Conservation (phyloP, 2,329 filamentous ascomycete genomes). For the Xylariaceae sp. region DNA sequence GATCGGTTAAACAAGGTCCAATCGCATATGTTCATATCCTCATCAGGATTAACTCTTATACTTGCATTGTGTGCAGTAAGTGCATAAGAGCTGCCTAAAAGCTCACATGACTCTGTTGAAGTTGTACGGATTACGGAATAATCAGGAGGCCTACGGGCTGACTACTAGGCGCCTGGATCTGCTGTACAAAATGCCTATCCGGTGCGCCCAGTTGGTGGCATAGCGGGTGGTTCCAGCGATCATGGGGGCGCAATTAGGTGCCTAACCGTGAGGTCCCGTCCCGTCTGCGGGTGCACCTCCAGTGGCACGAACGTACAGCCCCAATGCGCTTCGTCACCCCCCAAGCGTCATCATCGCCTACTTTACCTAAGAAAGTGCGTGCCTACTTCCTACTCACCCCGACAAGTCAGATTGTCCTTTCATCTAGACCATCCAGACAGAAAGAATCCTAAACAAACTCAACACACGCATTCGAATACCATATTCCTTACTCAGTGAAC, state of each 20-base stretch:
- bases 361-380: background rate
- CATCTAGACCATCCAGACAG: background rate
- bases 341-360: constrained; percentile 6
- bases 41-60: background rate
- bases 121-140: too few species aligned
- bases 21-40: too few species aligned
- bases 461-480: background rate
- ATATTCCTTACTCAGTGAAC: background rate
- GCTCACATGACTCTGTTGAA: background rate
- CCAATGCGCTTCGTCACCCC: constrained; percentile 17
- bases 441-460: background rate
- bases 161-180: too few species aligned
- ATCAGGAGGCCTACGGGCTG: background rate
- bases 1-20: background rate
- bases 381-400: background rate
- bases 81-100: background rate
- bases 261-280: background rate
- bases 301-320: background rate
- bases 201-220: background rate
- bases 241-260: background rate
- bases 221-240: background rate
- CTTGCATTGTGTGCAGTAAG: background rate
- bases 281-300: too few species aligned
- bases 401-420: background rate
- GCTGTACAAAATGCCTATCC: too few species aligned